Percentiles rank a stretch among this genome's conserved stretches.
These are phyloP conservation scores for Umbelopsis isabellina DNA, from an alignment of 192 early-diverging fungal species.

Conservation along the genomic window DNA sequence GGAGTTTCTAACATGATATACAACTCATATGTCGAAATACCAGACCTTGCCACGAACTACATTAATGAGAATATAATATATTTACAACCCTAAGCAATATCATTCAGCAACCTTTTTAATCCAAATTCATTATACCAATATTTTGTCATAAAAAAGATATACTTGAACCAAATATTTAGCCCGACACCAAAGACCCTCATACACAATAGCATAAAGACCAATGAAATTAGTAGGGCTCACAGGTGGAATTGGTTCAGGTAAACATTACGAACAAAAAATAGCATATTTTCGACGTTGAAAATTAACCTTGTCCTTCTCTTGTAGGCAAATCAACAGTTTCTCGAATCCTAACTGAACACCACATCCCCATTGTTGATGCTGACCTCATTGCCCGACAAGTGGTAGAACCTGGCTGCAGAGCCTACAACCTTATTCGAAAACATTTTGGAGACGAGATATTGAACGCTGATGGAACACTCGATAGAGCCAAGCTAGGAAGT, in stretches of 20 bases:
- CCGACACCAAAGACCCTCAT: too few species aligned
- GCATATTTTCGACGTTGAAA: constrained; percentile 10
- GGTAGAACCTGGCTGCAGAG: constrained; percentile 75
- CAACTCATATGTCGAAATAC: too few species aligned
- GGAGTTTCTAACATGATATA: too few species aligned
- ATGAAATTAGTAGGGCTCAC: constrained; percentile 96
- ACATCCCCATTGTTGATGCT: constrained; percentile 86
- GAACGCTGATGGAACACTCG: constrained; percentile 53
- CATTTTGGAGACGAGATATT: constrained; percentile 79
- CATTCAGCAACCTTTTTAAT: too few species aligned
- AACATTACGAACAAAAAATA: not conserved
- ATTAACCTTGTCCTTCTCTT: not conserved
- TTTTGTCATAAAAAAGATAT: too few species aligned
- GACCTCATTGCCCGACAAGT: constrained; percentile 89
- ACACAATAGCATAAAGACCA: not conserved
- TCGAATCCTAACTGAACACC: constrained; percentile 50
- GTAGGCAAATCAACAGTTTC: constrained; percentile 90
- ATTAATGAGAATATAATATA: too few species aligned
- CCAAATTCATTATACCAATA: too few species aligned
- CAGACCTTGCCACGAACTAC: too few species aligned
- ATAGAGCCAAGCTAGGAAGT: constrained; percentile 76
- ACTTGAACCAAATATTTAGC: too few species aligned
- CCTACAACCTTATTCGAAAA: constrained; percentile 71
- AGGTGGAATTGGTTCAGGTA: constrained; percentile 91
- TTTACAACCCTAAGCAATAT: too few species aligned